phyloP scores from a whole-genome alignment of 768 basidiomycete species.

The Trametes punicea region DNA sequence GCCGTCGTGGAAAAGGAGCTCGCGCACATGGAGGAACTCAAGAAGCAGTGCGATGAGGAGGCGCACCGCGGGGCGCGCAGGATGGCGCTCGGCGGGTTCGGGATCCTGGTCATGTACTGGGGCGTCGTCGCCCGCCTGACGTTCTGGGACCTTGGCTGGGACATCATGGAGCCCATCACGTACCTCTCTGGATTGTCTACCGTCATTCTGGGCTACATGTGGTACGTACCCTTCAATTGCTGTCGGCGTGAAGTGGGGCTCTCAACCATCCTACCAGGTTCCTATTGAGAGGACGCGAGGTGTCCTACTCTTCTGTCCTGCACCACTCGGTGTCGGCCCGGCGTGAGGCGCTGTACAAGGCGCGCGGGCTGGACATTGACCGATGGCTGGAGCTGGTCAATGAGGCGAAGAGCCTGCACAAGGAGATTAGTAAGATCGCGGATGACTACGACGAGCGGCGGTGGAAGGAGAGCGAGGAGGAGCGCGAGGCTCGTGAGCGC shows the following conservation, averaged over 20 bases:
- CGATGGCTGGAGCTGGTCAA: constrained; percentile 51
- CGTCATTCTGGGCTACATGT: constrained; percentile 60
- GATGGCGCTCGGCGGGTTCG: constrained; percentile 57
- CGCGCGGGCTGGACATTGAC: constrained; percentile 59
- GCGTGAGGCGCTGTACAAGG: constrained; percentile 51
- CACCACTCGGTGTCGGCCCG: constrained; percentile 56
- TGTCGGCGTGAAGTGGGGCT: neutral
- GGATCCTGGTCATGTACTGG: constrained; percentile 62
- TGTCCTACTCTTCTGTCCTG: constrained; percentile 62
- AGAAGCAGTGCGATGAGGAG: constrained; percentile 51
- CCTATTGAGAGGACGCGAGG: constrained; percentile 58
- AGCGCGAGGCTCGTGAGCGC: constrained; percentile 19
- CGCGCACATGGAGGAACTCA: constrained; percentile 49
- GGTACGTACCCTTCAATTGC: no score
- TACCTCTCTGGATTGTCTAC: constrained; percentile 61
- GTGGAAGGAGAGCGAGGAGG: constrained; percentile 28
- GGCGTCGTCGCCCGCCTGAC: constrained; percentile 59
- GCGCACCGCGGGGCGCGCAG: constrained; percentile 54
- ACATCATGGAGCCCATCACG: constrained; percentile 68
- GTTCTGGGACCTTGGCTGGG: constrained; percentile 62
- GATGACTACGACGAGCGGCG: constrained; percentile 53
- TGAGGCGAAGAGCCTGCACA: constrained; percentile 47
- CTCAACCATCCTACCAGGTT: constrained; percentile 39
- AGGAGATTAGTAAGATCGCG: constrained; percentile 55
- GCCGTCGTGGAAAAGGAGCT: constrained; percentile 42